Conservation (phyloP, 306 rosid genomes). For the Chamaecrista fasciculata region DNA sequence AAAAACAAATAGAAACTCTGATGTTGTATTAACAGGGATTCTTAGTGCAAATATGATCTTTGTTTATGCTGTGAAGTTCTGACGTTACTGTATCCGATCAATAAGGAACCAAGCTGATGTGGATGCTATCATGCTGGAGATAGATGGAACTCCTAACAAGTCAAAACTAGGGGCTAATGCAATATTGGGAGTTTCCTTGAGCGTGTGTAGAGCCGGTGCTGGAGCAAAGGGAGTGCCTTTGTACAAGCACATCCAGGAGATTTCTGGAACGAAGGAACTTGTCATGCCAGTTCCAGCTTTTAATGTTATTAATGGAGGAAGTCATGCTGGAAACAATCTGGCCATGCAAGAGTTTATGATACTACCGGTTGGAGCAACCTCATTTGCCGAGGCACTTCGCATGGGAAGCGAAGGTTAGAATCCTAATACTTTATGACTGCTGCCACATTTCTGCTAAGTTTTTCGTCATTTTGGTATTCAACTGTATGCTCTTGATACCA, state of each 20-base stretch:
- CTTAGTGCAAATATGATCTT: neutral
- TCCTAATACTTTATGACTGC: conserved; percentile 1
- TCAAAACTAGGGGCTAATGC: conserved; percentile 97
- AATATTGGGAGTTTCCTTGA: conserved; percentile 87
- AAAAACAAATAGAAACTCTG: neutral
- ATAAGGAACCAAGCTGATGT: conserved; percentile 83
- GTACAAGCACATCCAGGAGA: conserved; percentile 86
- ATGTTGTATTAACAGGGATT: conserved; percentile 1
- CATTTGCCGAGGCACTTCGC: conserved; percentile 84
- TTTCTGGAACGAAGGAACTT: conserved; percentile 87
- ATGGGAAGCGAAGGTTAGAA: conserved; percentile 98
- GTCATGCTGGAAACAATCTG: conserved; percentile 95
- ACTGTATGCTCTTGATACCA: conserved; percentile 10
- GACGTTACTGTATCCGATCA: conserved; percentile 22
- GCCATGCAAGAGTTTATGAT: conserved; percentile 99
- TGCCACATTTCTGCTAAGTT: neutral
- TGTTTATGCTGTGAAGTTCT: conserved; percentile 26
- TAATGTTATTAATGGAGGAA: conserved; percentile 94
- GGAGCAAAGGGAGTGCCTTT: conserved; percentile 91
- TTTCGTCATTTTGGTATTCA: conserved; percentile 13
- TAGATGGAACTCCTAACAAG: conserved; percentile 96
- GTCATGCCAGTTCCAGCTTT: conserved; percentile 99
- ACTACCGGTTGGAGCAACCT: conserved; percentile 88
- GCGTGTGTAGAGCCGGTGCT: conserved; percentile 96
- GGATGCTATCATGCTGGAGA: conserved; percentile 89